A percentile compares a stretch with the other conserved stretches of the same genome.
Conservation (phyloP, 805 yeast genomes). For the Candida anglica region DNA sequence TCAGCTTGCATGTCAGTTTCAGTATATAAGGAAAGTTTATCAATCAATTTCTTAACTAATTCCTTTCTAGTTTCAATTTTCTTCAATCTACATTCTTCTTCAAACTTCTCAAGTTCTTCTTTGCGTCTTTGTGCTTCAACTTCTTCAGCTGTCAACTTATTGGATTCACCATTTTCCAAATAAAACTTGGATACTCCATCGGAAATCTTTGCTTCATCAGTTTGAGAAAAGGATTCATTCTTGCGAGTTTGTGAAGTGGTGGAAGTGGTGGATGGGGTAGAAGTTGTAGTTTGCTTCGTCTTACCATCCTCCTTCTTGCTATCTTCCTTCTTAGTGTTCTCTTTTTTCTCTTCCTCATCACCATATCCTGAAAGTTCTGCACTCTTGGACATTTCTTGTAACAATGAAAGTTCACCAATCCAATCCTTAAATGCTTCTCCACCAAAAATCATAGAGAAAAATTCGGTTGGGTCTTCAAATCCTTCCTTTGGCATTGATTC, state of each 20-base stretch:
- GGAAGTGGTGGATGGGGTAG: background rate
- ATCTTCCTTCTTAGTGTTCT: conserved; percentile 20
- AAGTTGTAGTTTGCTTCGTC: background rate
- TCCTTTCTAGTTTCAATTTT: conserved; percentile 62
- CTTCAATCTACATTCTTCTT: conserved; percentile 70
- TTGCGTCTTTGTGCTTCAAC: conserved; percentile 40
- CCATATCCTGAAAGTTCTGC: conserved; percentile 38
- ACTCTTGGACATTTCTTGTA: conserved; percentile 37
- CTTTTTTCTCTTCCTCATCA: conserved; percentile 21
- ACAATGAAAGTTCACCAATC: conserved; percentile 75
- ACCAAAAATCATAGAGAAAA: conserved; percentile 79
- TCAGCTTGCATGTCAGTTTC: conserved; percentile 44
- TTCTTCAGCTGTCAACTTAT: conserved; percentile 4
- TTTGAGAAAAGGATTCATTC: background rate
- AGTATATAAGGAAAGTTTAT: conserved; percentile 39
- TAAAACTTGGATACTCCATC: background rate
- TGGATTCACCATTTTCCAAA: background rate
- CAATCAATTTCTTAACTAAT: conserved; percentile 53
- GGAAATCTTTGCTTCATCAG: background rate
- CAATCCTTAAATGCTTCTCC: conserved; percentile 76
- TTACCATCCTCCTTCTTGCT: conserved; percentile 34
- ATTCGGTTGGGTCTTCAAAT: conserved; percentile 78
- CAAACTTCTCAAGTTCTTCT: conserved; percentile 53
- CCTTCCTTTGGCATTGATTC: conserved; percentile 68
- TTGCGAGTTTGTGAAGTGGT: background rate